Evolutionary conservation across 1,284 basidiomycete species (phyloP).

Genomic region (Fomes fomentarius): DNA sequence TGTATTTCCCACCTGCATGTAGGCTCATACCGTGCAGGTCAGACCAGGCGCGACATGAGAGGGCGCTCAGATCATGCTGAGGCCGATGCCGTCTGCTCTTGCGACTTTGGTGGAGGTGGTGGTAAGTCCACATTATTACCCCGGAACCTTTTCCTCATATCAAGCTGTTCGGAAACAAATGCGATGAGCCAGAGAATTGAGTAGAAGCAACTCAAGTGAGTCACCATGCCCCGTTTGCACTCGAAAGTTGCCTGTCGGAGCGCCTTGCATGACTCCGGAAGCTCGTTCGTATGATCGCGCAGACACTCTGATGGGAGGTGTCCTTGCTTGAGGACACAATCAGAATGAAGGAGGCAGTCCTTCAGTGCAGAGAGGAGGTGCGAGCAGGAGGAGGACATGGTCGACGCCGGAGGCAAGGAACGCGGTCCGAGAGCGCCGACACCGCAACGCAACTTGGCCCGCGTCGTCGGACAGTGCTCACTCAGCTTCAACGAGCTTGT

Average conservation of each 20-base stretch:
- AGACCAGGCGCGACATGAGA: no score
- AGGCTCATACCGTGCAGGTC: no score
- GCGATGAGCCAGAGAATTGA: not conserved
- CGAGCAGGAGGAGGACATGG: conserved; percentile 81
- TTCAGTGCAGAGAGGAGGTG: conserved; percentile 76
- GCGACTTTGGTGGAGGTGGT: conserved; percentile 16
- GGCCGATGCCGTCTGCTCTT: conserved; percentile 7
- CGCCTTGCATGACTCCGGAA: conserved; percentile 77
- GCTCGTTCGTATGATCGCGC: conserved; percentile 67
- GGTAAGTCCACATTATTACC: conserved; percentile 62
- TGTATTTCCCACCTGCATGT: no score
- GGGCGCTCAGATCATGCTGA: not conserved
- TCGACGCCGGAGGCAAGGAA: conserved; percentile 17
- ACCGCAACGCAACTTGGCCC: conserved; percentile 4
- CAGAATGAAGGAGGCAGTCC: conserved; percentile 78
- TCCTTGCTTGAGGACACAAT: conserved; percentile 80
- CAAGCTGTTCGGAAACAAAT: conserved; percentile 53
- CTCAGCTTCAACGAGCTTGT: not conserved
- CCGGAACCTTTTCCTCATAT: conserved; percentile 83
- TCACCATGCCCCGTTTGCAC: conserved; percentile 86
- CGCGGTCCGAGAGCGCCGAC: conserved; percentile 17
- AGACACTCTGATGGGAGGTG: conserved; percentile 79
- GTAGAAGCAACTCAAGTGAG: conserved; percentile 32
- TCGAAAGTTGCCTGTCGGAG: conserved; percentile 82
- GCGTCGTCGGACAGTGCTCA: conserved; percentile 1